These are phyloP conservation scores for Alternaria gaisen DNA, from an alignment of 2,329 filamentous ascomycete genomes.

Conservation along the genomic window DNA sequence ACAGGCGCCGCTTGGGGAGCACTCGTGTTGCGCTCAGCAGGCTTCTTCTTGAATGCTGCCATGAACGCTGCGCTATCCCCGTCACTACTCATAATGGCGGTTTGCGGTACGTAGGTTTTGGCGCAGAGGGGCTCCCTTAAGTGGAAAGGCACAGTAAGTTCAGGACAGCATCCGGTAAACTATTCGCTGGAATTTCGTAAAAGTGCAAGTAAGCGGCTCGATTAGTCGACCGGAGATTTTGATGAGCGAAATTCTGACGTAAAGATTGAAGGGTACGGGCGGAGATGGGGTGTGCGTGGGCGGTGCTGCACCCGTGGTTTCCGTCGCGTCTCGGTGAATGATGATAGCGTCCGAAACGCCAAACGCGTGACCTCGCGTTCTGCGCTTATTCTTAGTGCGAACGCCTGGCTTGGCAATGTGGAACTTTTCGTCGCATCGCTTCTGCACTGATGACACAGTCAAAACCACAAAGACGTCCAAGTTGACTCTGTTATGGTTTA, in stretches of 20 bases:
- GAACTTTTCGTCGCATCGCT: conserved; percentile 14
- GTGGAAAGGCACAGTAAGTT: neutral
- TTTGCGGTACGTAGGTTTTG: neutral
- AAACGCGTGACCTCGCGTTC: conserved; percentile 26
- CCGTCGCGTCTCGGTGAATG: neutral
- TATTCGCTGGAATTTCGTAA: neutral
- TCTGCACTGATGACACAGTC: neutral
- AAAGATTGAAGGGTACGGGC: neutral
- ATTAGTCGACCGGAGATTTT: neutral
- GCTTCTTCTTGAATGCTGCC: conserved; percentile 37
- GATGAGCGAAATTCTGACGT: accelerated
- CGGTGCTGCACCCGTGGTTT: neutral
- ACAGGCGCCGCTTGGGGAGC: neutral
- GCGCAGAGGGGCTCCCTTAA: neutral
- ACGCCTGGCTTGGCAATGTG: conserved; percentile 10
- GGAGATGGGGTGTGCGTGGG: neutral
- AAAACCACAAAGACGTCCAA: neutral
- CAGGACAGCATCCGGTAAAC: neutral
- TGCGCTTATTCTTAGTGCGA: conserved; percentile 11
- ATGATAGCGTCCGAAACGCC: neutral
- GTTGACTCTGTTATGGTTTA: conserved; percentile 32
- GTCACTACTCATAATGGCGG: conserved; percentile 35
- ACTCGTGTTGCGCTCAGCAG: neutral
- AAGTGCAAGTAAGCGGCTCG: neutral
- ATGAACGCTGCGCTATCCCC: conserved; percentile 38